Evolutionary conservation across 257 asterid species (phyloP).

Genomic region (Lantana camara): DNA sequence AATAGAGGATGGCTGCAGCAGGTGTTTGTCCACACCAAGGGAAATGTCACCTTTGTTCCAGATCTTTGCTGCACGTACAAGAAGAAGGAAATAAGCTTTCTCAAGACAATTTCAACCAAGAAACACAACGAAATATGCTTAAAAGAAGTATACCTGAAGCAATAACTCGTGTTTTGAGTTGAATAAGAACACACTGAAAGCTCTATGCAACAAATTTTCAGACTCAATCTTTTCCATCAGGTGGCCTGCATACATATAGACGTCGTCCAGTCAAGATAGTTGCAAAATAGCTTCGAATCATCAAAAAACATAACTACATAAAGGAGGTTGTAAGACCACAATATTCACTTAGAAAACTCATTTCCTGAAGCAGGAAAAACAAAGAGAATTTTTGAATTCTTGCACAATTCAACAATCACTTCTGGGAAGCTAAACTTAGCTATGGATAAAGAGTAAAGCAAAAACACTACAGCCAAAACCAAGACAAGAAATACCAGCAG

Average conservation of each 20-base stretch:
- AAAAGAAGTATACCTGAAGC: slow-evolving; percentile 72
- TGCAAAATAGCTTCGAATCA: not conserved
- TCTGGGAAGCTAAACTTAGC: no score
- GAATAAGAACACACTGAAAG: slow-evolving; percentile 92
- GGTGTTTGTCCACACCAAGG: slow-evolving; percentile 85
- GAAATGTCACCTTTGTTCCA: slow-evolving; percentile 81
- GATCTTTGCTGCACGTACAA: slow-evolving; percentile 69
- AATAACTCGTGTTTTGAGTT: slow-evolving; percentile 86
- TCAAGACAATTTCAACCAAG: not conserved
- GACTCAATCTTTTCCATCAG: slow-evolving; percentile 90
- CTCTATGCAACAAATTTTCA: slow-evolving; percentile 79
- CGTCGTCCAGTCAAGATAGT: slow-evolving; percentile 2
- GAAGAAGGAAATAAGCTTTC: not conserved
- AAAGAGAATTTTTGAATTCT: not conserved
- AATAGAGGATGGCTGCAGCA: slow-evolving; percentile 86
- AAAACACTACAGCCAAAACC: not conserved
- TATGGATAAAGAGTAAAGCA: no score
- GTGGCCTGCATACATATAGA: slow-evolving; percentile 63
- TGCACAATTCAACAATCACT: no score
- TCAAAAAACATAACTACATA: no score
- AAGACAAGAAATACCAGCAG: no score
- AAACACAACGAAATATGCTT: not conserved
- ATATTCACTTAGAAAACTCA: no score
- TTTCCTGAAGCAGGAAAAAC: no score
- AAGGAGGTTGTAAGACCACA: not conserved